A percentile compares a stretch with the other conserved stretches of the same genome.
phyloP scores from a whole-genome alignment of 83 land plant genomes.

The Isoetes engelmannii region DNA sequence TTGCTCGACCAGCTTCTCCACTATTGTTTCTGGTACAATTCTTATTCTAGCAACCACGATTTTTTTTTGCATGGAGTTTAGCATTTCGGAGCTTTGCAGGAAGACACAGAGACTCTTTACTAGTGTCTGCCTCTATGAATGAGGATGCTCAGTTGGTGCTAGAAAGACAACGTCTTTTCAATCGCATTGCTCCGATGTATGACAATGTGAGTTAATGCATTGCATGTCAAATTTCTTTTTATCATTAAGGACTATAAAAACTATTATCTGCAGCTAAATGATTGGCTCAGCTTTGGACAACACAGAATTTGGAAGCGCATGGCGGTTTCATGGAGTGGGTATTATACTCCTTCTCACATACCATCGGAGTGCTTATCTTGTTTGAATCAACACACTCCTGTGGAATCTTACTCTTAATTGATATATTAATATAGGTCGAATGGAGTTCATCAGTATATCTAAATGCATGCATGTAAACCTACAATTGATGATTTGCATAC shows the following conservation, averaged over 20 bases:
- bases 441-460: too few species aligned
- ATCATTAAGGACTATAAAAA: not conserved
- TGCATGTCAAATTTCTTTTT: not conserved
- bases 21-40: too few species aligned
- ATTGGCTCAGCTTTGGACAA: slow-evolving; percentile 81
- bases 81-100: too few species aligned
- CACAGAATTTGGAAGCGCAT: slow-evolving; percentile 89
- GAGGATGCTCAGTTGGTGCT: not conserved
- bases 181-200: slow-evolving; percentile 35
- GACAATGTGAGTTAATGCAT: slow-evolving; percentile 20
- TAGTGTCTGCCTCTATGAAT: not conserved
- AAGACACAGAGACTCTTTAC: not conserved
- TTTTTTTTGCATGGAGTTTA: too few species aligned
- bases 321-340: slow-evolving; percentile 89
- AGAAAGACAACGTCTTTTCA: slow-evolving; percentile 27
- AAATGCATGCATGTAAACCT: not conserved
- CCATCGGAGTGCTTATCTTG: too few species aligned
- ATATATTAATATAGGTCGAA: too few species aligned
- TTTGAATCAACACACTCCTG: too few species aligned
- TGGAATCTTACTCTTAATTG: too few species aligned
- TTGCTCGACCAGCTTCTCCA: too few species aligned
- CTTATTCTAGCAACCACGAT: too few species aligned
- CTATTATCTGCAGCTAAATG: slow-evolving; percentile 58
- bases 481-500: not conserved
- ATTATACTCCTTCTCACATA: not conserved